Conservation (phyloP, 2,329 filamentous ascomycete genomes). For the Colletotrichum godetiae region DNA sequence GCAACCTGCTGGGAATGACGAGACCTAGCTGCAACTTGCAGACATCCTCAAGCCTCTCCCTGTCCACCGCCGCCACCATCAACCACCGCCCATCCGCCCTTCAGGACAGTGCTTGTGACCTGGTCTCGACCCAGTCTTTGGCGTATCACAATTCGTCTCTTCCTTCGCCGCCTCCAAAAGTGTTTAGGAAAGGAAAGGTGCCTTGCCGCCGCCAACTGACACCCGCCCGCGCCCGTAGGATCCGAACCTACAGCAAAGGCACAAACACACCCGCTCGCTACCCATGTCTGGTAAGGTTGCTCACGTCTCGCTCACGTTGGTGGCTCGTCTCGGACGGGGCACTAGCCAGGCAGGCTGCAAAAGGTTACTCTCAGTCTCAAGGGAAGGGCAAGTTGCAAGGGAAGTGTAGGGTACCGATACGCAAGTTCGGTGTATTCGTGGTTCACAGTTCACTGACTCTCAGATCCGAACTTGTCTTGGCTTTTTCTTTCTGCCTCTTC, state of each 20-base stretch:
- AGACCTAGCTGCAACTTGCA: constrained; percentile 2
- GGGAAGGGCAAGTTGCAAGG: neutral
- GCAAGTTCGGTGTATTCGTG: neutral
- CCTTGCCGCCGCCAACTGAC: constrained; percentile 21
- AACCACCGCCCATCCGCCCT: constrained; percentile 1
- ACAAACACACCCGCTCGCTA: constrained; percentile 19
- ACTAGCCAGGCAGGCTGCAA: neutral
- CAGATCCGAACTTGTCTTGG: neutral
- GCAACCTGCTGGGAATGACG: neutral
- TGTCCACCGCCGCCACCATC: neutral
- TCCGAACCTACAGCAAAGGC: constrained; percentile 17
- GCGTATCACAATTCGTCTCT: constrained; percentile 16
- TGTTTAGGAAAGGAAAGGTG: constrained; percentile 8
- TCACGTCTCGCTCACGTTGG: neutral
- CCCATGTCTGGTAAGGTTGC: constrained; percentile 18
- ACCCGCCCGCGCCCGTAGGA: constrained; percentile 15
- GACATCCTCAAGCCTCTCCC: neutral
- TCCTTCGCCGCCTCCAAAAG: neutral
- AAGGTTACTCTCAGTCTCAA: neutral
- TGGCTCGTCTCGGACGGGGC: neutral
- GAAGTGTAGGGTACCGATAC: neutral
- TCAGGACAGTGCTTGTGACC: constrained; percentile 27
- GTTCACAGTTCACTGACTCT: constrained; percentile 12
- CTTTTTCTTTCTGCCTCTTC: neutral
- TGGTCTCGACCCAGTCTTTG: constrained; percentile 5